These are phyloP conservation scores for Coniophora puteana DNA, from an alignment of 1,284 basidiomycete genomes.

Conservation along the genomic window DNA sequence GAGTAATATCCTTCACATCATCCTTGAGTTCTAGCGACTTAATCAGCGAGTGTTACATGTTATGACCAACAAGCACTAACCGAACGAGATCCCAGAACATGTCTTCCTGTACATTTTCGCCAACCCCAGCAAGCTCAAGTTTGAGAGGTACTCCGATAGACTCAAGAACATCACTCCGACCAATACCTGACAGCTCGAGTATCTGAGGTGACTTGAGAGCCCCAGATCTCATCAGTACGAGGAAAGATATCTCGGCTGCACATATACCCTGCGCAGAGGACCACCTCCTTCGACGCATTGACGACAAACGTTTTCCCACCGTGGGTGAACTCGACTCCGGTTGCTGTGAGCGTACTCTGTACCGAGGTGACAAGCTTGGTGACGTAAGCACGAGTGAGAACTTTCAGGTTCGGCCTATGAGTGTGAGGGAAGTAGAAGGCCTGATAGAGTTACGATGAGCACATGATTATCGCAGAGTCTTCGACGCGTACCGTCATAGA, in stretches of 20 bases:
- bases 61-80: conserved; percentile 13
- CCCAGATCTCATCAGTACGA: neutral
- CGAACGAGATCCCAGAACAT: conserved; percentile 17
- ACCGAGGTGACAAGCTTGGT: conserved; percentile 5
- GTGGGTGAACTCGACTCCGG: conserved; percentile 25
- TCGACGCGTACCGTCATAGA: conserved; percentile 3
- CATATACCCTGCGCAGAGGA: conserved; percentile 36
- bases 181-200: conserved; percentile 34
- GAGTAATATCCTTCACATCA: conserved; percentile 21
- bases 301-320: conserved; percentile 17
- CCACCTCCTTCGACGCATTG: conserved; percentile 29
- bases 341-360: conserved; percentile 13
- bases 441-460: conserved; percentile 7
- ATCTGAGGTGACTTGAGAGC: conserved; percentile 33
- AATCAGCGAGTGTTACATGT: neutral
- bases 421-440: conserved; percentile 17
- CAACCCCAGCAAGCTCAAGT: conserved; percentile 32
- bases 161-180: conserved; percentile 25
- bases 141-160: conserved; percentile 24
- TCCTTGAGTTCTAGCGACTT: conserved; percentile 31
- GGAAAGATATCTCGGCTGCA: too few relatives aligned
- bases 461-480: neutral
- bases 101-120: conserved; percentile 36
- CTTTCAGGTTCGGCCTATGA: conserved; percentile 17
- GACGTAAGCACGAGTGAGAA: conserved; percentile 17